phyloP scores from a whole-genome alignment of 768 basidiomycete species.

The Trametes gibbosa region DNA sequence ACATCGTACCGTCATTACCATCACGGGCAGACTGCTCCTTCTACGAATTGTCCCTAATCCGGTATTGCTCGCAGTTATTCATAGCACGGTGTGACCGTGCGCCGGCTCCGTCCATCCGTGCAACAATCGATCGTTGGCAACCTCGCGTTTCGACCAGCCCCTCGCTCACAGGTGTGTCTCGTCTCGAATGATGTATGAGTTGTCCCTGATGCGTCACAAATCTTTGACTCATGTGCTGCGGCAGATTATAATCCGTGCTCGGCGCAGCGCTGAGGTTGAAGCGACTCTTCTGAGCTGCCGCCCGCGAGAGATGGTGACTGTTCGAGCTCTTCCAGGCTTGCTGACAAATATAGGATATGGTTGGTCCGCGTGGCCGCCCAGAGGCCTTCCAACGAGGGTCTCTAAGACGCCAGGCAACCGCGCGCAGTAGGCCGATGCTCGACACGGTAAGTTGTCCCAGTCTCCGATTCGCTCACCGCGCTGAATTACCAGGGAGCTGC shows the following conservation, averaged over 20 bases:
- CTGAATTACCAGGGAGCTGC: background rate
- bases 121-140: background rate
- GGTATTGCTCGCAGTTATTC: constrained; percentile 8
- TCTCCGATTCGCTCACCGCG: background rate
- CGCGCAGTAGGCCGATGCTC: background rate
- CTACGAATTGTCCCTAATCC: background rate
- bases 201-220: no score
- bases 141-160: no score
- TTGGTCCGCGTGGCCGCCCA: background rate
- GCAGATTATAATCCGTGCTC: background rate
- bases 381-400: no score
- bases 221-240: background rate
- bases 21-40: background rate
- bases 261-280: background rate
- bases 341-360: background rate
- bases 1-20: background rate
- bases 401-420: background rate
- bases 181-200: no score
- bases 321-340: background rate
- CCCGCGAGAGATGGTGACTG: background rate
- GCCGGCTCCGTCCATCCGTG: background rate
- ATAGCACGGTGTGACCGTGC: background rate
- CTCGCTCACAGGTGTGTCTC: no score
- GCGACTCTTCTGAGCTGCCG: background rate
- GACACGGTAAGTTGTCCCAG: background rate